These are phyloP conservation scores for Xylariaceae sp. DNA, from an alignment of 2,329 filamentous ascomycete genomes.

Conservation along the genomic window DNA sequence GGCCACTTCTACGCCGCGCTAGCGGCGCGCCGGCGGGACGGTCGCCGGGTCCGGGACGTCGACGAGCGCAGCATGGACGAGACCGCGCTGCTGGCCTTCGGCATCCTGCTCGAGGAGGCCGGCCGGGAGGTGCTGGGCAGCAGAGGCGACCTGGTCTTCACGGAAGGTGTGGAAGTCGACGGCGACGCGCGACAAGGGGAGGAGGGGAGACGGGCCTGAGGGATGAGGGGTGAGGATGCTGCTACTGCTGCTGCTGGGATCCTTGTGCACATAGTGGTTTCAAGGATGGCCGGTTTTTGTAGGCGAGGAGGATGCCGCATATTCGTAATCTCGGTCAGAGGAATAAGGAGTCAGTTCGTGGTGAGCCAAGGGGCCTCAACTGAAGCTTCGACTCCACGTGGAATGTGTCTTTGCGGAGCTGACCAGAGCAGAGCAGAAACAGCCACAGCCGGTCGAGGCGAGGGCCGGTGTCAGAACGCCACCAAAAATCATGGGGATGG, in stretches of 20 bases:
- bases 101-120: conserved; percentile 74
- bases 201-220: too few relatives aligned
- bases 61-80: conserved; percentile 72
- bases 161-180: conserved; percentile 53
- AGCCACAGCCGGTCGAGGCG: neutral
- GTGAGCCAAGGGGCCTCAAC: neutral
- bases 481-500: conserved; percentile 1
- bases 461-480: neutral
- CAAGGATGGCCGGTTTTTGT: too few relatives aligned
- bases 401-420: neutral
- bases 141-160: conserved; percentile 71
- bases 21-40: conserved; percentile 22
- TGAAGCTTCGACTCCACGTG: neutral
- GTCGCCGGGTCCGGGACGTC: conserved; percentile 28
- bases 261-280: too few relatives aligned
- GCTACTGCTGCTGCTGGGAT: too few relatives aligned
- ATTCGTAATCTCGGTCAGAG: neutral
- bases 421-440: neutral
- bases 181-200: conserved; percentile 8
- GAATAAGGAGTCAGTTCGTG: neutral
- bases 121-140: conserved; percentile 62
- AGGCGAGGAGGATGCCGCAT: too few relatives aligned
- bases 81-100: conserved; percentile 74
- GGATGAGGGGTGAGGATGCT: too few relatives aligned
- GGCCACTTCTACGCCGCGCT: conserved; percentile 65